Evolutionary conservation across 371 early-diverging fungal genomes (phyloP).

Genomic region (Cokeromyces recurvatus): DNA sequence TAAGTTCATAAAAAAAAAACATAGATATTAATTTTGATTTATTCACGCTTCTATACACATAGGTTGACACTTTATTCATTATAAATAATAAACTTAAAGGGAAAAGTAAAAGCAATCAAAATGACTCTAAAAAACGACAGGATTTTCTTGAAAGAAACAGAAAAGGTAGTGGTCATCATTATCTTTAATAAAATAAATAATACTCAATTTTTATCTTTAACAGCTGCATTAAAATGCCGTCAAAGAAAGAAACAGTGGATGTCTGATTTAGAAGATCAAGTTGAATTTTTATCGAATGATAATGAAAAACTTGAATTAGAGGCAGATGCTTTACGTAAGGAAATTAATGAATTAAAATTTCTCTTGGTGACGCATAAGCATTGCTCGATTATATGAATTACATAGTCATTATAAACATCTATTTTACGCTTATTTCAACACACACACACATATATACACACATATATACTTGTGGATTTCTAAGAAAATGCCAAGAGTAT

Average conservation of each 20-base stretch:
- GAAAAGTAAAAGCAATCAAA: background rate
- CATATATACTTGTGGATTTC: slow-evolving; percentile 11
- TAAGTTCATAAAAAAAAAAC: no score
- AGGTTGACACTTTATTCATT: no score
- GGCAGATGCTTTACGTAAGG: slow-evolving; percentile 61
- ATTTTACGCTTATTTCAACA: no score
- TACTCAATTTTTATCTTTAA: background rate
- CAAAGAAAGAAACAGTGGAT: slow-evolving; percentile 89
- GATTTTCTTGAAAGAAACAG: slow-evolving; percentile 86
- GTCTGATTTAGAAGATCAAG: slow-evolving; percentile 67
- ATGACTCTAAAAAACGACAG: slow-evolving; percentile 64
- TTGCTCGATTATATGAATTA: slow-evolving; percentile 25
- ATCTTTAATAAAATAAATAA: background rate
- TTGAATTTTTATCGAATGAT: slow-evolving; percentile 64
- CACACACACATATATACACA: no score
- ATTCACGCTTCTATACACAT: no score
- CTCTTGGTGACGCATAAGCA: slow-evolving; percentile 49
- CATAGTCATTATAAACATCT: background rate
- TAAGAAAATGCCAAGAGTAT: slow-evolving; percentile 19
- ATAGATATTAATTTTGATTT: no score
- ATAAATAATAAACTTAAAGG: no score
- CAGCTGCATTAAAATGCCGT: slow-evolving; percentile 85
- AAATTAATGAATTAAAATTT: slow-evolving; percentile 53
- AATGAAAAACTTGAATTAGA: slow-evolving; percentile 70
- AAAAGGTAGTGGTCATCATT: slow-evolving; percentile 44